Evolutionary conservation across 441 rosid species (phyloP).

Genomic region (Geranium incanum): DNA sequence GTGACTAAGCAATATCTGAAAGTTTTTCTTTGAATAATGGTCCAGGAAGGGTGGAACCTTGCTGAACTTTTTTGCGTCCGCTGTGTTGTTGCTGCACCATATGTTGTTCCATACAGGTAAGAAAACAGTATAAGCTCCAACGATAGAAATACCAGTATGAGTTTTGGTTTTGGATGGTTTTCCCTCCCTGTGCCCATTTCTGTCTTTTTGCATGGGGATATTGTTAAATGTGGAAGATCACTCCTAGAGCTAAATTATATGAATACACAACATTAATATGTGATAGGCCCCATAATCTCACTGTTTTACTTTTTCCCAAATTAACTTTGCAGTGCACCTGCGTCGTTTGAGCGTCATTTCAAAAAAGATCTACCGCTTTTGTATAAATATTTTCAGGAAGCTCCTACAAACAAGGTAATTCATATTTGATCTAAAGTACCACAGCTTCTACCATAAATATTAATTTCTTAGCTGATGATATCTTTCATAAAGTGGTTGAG

Average conservation of each 20-base stretch:
- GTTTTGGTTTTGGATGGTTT: neutral
- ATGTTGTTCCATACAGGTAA: slow-evolving; percentile 91
- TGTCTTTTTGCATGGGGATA: neutral
- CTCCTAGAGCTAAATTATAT: neutral
- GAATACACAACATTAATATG: slow-evolving; percentile 4
- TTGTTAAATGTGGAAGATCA: neutral
- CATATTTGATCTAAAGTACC: neutral
- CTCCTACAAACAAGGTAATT: slow-evolving; percentile 56
- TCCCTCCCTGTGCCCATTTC: neutral
- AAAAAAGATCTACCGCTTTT: slow-evolving; percentile 49
- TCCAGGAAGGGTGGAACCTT: slow-evolving; percentile 93
- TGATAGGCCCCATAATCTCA: neutral
- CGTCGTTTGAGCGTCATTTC: slow-evolving; percentile 63
- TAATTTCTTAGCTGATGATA: neutral
- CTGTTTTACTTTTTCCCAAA: neutral
- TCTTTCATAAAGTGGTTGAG: neutral
- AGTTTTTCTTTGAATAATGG: slow-evolving; percentile 17
- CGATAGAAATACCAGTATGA: slow-evolving; percentile 1
- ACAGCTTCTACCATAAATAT: neutral
- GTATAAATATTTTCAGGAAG: slow-evolving; percentile 62
- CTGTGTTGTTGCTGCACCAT: slow-evolving; percentile 81
- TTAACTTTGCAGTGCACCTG: slow-evolving; percentile 51
- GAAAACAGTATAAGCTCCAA: neutral
- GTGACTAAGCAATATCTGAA: slow-evolving; percentile 10
- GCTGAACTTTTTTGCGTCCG: slow-evolving; percentile 68